phyloP scores from a whole-genome alignment of 2,329 filamentous ascomycete genomes.

The Sphaerulina populicola region DNA sequence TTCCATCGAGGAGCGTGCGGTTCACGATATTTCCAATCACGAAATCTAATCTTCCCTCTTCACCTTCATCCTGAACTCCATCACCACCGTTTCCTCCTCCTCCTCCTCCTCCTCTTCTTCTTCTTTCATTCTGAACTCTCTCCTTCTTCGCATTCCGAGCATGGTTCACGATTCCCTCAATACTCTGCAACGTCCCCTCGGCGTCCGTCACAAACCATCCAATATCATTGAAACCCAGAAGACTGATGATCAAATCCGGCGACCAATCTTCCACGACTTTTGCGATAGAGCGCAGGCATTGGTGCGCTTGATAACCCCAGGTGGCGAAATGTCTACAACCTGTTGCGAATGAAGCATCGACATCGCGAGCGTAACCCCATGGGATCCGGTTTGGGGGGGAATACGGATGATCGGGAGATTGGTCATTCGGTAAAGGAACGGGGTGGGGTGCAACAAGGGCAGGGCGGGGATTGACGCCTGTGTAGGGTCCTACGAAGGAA shows the following conservation, averaged over 20 bases:
- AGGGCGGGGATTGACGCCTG: slow-evolving; percentile 31
- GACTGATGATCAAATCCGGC: slow-evolving; percentile 29
- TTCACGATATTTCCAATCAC: slow-evolving; percentile 22
- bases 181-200: slow-evolving; percentile 19
- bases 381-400: slow-evolving; percentile 2
- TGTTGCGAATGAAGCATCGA: slow-evolving; percentile 23
- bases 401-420: not conserved
- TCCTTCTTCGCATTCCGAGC: slow-evolving; percentile 27
- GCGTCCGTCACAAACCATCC: slow-evolving; percentile 22
- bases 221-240: slow-evolving; percentile 26
- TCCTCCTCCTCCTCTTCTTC: too few relatives aligned
- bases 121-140: too few relatives aligned
- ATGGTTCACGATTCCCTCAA: slow-evolving; percentile 28
- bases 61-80: too few relatives aligned
- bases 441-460: slow-evolving; percentile 23
- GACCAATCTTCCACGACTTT: slow-evolving; percentile 26
- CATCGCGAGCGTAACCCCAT: slow-evolving; percentile 31
- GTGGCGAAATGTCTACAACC: slow-evolving; percentile 15
- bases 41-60: slow-evolving; percentile 10
- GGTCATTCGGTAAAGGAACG: slow-evolving; percentile 9
- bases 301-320: slow-evolving; percentile 30
- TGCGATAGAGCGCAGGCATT: slow-evolving; percentile 28
- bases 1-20: slow-evolving; percentile 15
- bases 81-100: too few relatives aligned
- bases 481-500: slow-evolving; percentile 33